Base-by-base conservation (phyloP, 306 rosid genomes). In the Biancaea sappan region DNA sequence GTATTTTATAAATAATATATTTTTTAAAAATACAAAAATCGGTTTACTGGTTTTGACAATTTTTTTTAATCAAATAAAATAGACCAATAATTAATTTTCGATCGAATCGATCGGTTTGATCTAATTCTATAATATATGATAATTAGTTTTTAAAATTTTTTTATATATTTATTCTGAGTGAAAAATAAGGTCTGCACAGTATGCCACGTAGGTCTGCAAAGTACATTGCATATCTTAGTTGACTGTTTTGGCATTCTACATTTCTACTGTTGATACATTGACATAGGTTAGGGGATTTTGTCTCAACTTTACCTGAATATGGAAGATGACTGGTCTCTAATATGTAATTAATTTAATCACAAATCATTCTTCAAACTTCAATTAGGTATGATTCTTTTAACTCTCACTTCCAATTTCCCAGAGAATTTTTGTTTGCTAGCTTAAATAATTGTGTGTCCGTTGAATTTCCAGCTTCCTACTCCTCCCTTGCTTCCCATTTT, bases 321-420 rank as follows among this genome's bases (percentile, higher is more conserved):
- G 59, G 63, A 71, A 59, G 60, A 80, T 37, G 69, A 51, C 64
- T 66, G 41, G 8, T 52, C n/a, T 35, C 67, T 38, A 22, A 59
- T 12, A 60, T 66, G 14, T 46, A 46, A 46, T 46, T 41, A 58
- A 59, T 75, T 75, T 65, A 79, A 41, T 37, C 52, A 31, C 72
- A 75, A 74, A 80, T 80, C 59, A 65, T 69, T 29, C 28, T 60
- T 51, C 4, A 77, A 79, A 74, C 80, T 47, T 40, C 32, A 81
- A 79, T 86, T 88, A 86, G 89, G 90, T 85, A 53, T 24, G 80
- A 73, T 77, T 81, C 68, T 85, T 85, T 66, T 75, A 84, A 86
- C 84, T 81, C 71, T 61, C 53, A 65, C 84, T 79, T 52, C 10
- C 84, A 83, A 86, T 69, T 69, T 79, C 75, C 73, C 77, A 81